A percentile compares a stretch with the other conserved stretches of the same genome.
These are phyloP conservation scores for Oryza longistaminata DNA, from an alignment of 176 grass and related monocot genomes.

Conservation along the genomic window DNA sequence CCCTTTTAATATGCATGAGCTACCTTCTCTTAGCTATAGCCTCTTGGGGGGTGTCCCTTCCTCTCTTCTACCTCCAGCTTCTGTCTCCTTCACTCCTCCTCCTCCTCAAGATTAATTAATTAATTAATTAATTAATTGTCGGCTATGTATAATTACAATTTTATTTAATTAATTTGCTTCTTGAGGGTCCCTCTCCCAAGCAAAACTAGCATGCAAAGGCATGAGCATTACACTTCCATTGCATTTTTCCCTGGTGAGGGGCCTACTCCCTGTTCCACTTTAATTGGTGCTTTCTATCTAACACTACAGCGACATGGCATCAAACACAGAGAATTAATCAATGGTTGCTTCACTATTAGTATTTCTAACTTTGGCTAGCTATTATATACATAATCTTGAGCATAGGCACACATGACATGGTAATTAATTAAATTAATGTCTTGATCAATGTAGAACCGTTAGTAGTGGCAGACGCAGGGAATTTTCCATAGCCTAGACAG, in stretches of 20 bases:
- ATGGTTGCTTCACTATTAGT: conserved; percentile 40
- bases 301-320: conserved; percentile 92
- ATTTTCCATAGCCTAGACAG: not conserved
- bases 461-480: not conserved
- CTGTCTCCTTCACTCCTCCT: conserved; percentile 46
- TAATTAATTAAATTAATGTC: not conserved
- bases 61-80: conserved; percentile 39
- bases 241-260: conserved; percentile 46
- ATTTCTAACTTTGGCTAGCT: conserved; percentile 13
- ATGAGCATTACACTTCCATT: conserved; percentile 45
- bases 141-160: not conserved
- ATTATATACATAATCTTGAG: not conserved
- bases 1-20: conserved; percentile 46
- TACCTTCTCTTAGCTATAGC: not conserved
- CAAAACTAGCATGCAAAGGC: conserved; percentile 36
- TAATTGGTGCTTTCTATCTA: conserved; percentile 81
- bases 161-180: conserved; percentile 29
- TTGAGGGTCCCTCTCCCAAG: conserved; percentile 27
- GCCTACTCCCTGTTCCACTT: conserved; percentile 38
- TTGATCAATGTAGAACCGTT: not conserved
- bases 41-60: conserved; percentile 7
- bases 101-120: conserved; percentile 13
- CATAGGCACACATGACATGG: conserved; percentile 18
- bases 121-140: conserved; percentile 2
- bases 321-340: conserved; percentile 37